These are phyloP conservation scores for Cladosporium sp. DNA, from an alignment of 2,329 filamentous ascomycete species.

Conservation along the genomic window DNA sequence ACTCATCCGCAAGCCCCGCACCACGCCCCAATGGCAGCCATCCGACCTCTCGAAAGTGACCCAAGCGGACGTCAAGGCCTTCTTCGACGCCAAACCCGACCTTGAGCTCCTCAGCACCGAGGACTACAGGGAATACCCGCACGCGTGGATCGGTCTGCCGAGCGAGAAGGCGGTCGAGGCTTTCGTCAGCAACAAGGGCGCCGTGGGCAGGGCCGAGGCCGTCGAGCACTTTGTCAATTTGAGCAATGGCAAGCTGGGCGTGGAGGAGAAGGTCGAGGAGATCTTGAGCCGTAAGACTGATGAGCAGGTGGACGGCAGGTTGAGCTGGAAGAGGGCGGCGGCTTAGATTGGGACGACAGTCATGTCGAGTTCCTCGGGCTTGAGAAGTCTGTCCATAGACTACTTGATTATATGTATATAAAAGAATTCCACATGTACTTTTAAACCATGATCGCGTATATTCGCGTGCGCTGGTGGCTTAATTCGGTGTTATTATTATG, in stretches of 20 bases:
- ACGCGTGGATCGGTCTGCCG: slow-evolving; percentile 66
- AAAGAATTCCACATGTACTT: too few relatives aligned
- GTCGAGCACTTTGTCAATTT: slow-evolving; percentile 37
- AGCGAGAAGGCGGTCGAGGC: slow-evolving; percentile 59
- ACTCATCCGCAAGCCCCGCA: slow-evolving; percentile 66
- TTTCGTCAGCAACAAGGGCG: slow-evolving; percentile 32
- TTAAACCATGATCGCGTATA: too few relatives aligned
- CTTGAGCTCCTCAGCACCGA: slow-evolving; percentile 57
- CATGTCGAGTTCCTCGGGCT: too few relatives aligned
- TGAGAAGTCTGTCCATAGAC: too few relatives aligned
- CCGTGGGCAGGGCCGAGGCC: slow-evolving; percentile 32
- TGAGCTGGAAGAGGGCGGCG: slow-evolving; percentile 10
- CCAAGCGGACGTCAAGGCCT: slow-evolving; percentile 57
- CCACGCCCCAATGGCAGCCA: slow-evolving; percentile 71
- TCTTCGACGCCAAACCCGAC: slow-evolving; percentile 57
- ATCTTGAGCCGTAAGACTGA: slow-evolving; percentile 49
- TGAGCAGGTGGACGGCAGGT: neutral
- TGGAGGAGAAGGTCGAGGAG: slow-evolving; percentile 57
- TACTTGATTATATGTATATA: too few relatives aligned
- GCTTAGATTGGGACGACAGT: too few relatives aligned
- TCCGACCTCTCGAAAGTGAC: slow-evolving; percentile 65
- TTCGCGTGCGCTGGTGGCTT: too few relatives aligned
- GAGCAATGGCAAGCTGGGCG: slow-evolving; percentile 43
- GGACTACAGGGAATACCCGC: slow-evolving; percentile 68
- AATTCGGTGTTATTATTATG: too few relatives aligned